Conservation (phyloP, 176 grass and related monocot genomes). For the Phyllostachys edulis region DNA sequence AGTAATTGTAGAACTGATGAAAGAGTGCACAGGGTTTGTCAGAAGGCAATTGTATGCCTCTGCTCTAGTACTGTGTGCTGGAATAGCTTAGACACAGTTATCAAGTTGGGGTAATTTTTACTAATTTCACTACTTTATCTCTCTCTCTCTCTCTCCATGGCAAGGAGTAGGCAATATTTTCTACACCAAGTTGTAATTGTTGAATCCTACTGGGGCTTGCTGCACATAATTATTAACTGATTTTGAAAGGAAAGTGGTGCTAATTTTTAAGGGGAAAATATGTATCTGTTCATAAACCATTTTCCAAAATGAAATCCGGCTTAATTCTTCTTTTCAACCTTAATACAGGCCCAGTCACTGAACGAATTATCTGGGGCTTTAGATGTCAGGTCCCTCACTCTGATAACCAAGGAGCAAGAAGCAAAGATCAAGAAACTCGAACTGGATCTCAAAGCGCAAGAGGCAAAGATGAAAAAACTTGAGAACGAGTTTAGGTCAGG, state of each 20-base stretch:
- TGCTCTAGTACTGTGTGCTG: background rate
- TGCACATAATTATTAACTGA: background rate
- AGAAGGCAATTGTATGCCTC: conserved; percentile 14
- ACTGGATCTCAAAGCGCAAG: conserved; percentile 53
- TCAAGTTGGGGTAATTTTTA: background rate
- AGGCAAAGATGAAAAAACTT: conserved; percentile 71
- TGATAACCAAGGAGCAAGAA: conserved; percentile 76
- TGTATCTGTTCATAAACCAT: conserved; percentile 1
- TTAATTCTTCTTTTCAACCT: conserved; percentile 37
- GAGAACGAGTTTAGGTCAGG: conserved; percentile 53
- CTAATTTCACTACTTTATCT: too few species aligned
- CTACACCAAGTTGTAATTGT: background rate
- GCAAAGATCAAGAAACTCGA: conserved; percentile 71
- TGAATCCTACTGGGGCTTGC: background rate
- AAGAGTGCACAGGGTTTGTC: conserved; percentile 5
- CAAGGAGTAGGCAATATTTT: conserved; percentile 1
- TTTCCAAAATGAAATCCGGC: conserved; percentile 2
- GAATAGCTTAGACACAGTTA: conserved; percentile 17
- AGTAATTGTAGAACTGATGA: conserved; percentile 13
- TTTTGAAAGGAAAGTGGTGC: conserved; percentile 15
- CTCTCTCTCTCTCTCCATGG: background rate
- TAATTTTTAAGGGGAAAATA: conserved; percentile 1
- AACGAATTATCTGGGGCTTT: conserved; percentile 69
- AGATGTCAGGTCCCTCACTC: conserved; percentile 60
- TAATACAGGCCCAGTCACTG: conserved; percentile 63